phyloP scores from a whole-genome alignment of 306 rosid genomes.

The Aeschynomene evenia region DNA sequence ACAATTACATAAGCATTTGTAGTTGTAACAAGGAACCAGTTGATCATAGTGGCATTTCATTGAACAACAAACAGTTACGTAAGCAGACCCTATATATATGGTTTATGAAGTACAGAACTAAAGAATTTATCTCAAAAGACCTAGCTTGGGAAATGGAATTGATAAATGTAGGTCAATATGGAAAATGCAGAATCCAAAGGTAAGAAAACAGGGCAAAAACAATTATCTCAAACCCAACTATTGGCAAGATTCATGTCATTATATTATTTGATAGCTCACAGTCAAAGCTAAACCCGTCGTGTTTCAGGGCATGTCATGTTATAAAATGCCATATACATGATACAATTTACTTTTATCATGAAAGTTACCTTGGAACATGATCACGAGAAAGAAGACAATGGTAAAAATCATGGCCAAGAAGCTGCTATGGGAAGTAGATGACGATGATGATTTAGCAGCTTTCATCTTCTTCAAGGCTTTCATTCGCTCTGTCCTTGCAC shows the following conservation, averaged over 20 bases:
- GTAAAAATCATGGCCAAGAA: slow-evolving; percentile 72
- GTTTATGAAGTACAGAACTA: not conserved
- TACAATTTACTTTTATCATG: not conserved
- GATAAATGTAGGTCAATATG: not conserved
- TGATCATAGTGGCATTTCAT: not conserved
- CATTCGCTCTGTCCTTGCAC: slow-evolving; percentile 77
- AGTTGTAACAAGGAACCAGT: not conserved
- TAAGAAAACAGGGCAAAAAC: not conserved
- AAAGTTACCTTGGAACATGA: slow-evolving; percentile 71
- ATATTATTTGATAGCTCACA: not conserved
- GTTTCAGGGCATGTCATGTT: not conserved
- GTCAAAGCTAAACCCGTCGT: not conserved
- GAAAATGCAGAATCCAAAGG: not conserved
- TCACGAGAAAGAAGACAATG: slow-evolving; percentile 66
- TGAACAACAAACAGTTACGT: not conserved
- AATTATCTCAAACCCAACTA: not conserved
- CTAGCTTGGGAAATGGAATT: slow-evolving; percentile 7
- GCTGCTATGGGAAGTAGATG: slow-evolving; percentile 51
- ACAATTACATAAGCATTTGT: too few relatives aligned
- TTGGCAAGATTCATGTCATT: not conserved
- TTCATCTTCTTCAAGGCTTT: slow-evolving; percentile 81
- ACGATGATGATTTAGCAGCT: slow-evolving; percentile 48
- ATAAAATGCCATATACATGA: not conserved
- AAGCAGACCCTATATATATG: not conserved
- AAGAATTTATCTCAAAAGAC: slow-evolving; percentile 1